A percentile compares a stretch with the other conserved stretches of the same genome.
Conservation (phyloP, 371 early-diverging fungal genomes). For the Mortierella sp. region DNA sequence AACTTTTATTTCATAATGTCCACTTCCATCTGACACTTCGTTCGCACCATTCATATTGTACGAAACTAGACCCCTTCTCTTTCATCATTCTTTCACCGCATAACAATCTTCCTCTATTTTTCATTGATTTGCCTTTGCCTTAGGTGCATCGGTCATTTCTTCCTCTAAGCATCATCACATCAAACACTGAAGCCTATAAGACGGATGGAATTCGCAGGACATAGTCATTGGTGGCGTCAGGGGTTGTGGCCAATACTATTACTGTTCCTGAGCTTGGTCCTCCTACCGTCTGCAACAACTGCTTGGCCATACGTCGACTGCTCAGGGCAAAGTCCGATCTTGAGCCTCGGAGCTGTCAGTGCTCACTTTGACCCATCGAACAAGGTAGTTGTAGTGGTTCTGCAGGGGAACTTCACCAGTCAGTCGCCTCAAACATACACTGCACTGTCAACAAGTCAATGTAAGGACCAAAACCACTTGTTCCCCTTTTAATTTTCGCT, state of each 20-base stretch:
- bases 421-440: slow-evolving; percentile 12
- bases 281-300: slow-evolving; percentile 11
- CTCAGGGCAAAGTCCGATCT: slow-evolving; percentile 24
- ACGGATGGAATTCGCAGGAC: too few species aligned
- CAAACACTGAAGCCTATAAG: neutral
- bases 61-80: too few species aligned
- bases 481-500: too few species aligned
- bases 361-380: slow-evolving; percentile 26
- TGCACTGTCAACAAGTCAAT: slow-evolving; percentile 30
- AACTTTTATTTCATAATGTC: too few species aligned
- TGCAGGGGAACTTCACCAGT: slow-evolving; percentile 34
- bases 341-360: slow-evolving; percentile 20
- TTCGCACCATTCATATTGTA: too few species aligned
- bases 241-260: slow-evolving; percentile 4
- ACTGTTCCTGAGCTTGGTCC: slow-evolving; percentile 1
- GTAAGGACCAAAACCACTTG: too few species aligned
- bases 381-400: slow-evolving; percentile 11
- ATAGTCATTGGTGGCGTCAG: too few species aligned
- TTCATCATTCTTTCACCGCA: too few species aligned
- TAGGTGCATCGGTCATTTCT: neutral
- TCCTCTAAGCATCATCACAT: neutral
- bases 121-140: neutral
- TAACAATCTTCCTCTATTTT: neutral
- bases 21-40: too few species aligned
- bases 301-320: slow-evolving; percentile 54